Conservation (phyloP, 2,329 filamentous ascomycete genomes). For the Sordariomycetes sp. region DNA sequence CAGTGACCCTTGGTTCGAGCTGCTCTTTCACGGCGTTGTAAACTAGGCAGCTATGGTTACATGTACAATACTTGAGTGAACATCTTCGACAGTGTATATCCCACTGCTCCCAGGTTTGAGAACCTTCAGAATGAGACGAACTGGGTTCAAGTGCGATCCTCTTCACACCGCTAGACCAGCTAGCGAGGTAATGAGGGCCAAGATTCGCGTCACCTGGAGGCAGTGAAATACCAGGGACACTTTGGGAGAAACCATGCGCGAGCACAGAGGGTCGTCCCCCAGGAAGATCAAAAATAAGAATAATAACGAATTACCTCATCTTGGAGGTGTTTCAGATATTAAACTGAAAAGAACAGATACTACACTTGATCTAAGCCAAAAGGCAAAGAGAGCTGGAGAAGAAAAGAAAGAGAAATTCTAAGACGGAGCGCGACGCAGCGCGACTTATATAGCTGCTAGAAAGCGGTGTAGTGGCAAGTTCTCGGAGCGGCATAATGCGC, state of each 20-base stretch:
- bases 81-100: too few relatives aligned
- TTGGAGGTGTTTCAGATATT: constrained; percentile 78
- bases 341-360: constrained; percentile 97
- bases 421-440: neutral
- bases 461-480: neutral
- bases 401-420: constrained; percentile 3
- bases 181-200: constrained; percentile 23
- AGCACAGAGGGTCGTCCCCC: constrained; percentile 51
- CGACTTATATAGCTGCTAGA: neutral
- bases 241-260: constrained; percentile 51
- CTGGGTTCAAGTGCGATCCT: constrained; percentile 13
- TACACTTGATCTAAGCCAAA: constrained; percentile 57
- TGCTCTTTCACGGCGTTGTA: neutral
- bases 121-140: neutral
- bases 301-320: constrained; percentile 59
- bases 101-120: neutral
- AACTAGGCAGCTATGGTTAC: neutral
- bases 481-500: neutral
- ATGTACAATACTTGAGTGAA: neutral
- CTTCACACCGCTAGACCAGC: constrained; percentile 23
- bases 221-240: constrained; percentile 32
- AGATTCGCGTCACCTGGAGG: constrained; percentile 27
- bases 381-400: constrained; percentile 5
- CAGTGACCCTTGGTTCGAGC: neutral
- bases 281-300: constrained; percentile 60